Evolutionary conservation across 345 rosid species (phyloP).

Genomic region (Brassica juncea): DNA sequence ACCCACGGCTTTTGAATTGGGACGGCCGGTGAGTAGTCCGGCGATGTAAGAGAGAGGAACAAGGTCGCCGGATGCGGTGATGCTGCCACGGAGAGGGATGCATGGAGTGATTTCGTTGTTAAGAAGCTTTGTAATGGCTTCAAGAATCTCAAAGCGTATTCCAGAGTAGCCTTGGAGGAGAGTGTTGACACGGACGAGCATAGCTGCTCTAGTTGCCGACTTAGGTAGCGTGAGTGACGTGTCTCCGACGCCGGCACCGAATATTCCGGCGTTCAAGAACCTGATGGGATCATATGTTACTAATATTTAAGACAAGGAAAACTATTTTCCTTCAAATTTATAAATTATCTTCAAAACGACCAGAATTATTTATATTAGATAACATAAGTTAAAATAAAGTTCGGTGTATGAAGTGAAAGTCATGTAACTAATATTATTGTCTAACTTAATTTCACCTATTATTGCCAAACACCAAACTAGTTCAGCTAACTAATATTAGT

Average conservation of each 20-base stretch:
- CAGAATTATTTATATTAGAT: neutral
- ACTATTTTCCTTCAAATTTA: no score
- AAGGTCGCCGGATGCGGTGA: conserved; percentile 72
- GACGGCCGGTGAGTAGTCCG: conserved; percentile 62
- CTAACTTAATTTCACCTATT: conserved; percentile 11
- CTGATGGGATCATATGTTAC: conserved; percentile 34
- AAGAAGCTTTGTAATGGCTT: conserved; percentile 64
- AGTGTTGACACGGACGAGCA: conserved; percentile 75
- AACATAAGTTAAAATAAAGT: neutral
- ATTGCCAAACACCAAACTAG: conserved; percentile 5
- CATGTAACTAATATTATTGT: neutral
- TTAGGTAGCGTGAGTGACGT: conserved; percentile 58
- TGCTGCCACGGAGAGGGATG: conserved; percentile 74
- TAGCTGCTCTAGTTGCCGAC: conserved; percentile 64
- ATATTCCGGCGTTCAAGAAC: conserved; percentile 74
- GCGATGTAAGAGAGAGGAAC: conserved; percentile 75
- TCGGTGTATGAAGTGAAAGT: conserved; percentile 5
- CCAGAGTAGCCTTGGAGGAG: conserved; percentile 79
- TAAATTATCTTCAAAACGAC: no score
- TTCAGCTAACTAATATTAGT: conserved; percentile 4
- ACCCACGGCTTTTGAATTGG: conserved; percentile 60
- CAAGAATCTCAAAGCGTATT: conserved; percentile 68
- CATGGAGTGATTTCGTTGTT: conserved; percentile 69
- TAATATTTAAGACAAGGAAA: neutral
- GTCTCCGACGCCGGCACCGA: conserved; percentile 52